Evolutionary conservation across 2,329 filamentous ascomycete genomes (phyloP), one percentile per base, ranked within the genome.

Genomic region (Colletotrichum coccodes): DNA sequence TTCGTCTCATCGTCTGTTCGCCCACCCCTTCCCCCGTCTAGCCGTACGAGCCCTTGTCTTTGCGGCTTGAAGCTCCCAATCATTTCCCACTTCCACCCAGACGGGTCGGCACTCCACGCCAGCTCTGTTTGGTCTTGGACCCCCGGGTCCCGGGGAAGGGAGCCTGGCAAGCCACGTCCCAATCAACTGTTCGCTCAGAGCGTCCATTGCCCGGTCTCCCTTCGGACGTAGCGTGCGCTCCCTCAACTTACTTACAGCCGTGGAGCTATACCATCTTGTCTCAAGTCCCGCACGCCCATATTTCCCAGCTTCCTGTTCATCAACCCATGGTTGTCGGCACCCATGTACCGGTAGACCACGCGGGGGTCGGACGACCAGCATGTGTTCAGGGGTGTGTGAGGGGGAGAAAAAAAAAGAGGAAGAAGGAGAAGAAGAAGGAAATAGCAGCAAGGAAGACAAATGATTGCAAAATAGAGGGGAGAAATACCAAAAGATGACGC

Each of bases 71-170:
- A 67, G 58, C 64, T 63, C 58, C 64, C 64, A 70, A 70, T 70
- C 67, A 70, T 63, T 49, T 63, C 64, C 64, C 67, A 68, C 57
- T 63, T 58, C 67, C 67, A 70, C 57, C 63, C 42, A 52, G 57
- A 70, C 67, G 67, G 67, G 67, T 70, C 67, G 67, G 67, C 67
- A 70, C 67, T 70, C 63, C 64, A 63, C 44, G 56, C 66, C 66
- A 69, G 66, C 66, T 69, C 34, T 52, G 61, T 60, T 60, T 69
- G 40, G 61, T 18, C 49, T 60, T 65, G 40, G 28, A 36, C 46
- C 61, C 54, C 66, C 66, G 54, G 62, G 28, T 49, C 38, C 61
- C 49, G 49, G 62, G 54, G 56, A 68, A 68, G 65, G 61, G 65
- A 68, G 56, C 56, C 61, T 66, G 49, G 61, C 36, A 49, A 60